Evolutionary conservation across 225 moss, liverwort and hornwort species (phyloP).

Genomic region (Sphagnum contortum): DNA sequence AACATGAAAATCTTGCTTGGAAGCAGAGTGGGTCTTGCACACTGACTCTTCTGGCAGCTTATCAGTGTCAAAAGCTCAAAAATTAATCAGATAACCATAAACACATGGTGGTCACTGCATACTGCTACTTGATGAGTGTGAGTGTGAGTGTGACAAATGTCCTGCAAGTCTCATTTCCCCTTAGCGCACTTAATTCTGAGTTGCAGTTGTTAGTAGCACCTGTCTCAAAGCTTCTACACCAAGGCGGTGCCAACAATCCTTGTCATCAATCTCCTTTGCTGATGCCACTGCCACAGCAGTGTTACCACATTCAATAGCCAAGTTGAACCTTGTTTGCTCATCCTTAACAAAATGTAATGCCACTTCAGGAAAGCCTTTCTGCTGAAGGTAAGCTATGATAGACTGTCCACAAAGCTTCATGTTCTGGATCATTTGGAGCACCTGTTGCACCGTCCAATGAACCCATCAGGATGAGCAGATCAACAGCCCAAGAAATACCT

Average conservation of each 20-base stretch:
- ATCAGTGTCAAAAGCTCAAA: not conserved
- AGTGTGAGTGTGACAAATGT: not conserved
- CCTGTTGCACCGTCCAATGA: slow-evolving; percentile 20
- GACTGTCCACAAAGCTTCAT: slow-evolving; percentile 98
- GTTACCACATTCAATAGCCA: slow-evolving; percentile 95
- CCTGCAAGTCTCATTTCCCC: not conserved
- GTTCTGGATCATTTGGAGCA: slow-evolving; percentile 89
- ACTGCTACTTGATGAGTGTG: not conserved
- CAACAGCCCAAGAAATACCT: not conserved
- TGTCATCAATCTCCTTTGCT: slow-evolving; percentile 96
- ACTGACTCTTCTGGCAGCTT: not conserved
- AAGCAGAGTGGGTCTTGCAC: not conserved
- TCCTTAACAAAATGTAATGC: slow-evolving; percentile 99
- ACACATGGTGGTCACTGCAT: not conserved
- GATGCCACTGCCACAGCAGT: slow-evolving; percentile 98
- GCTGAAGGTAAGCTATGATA: slow-evolving; percentile 94
- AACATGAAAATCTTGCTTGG: not conserved
- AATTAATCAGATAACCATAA: not conserved
- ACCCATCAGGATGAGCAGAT: not conserved
- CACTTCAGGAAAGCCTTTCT: slow-evolving; percentile 95
- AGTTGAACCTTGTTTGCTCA: slow-evolving; percentile 92
- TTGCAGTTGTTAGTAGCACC: slow-evolving; percentile 10
- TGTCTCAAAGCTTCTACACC: slow-evolving; percentile 96
- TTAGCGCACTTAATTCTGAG: not conserved
- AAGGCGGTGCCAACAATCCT: slow-evolving; percentile 95